phyloP scores from a whole-genome alignment of 208 protist species.

The Leishmania amazonensis region DNA sequence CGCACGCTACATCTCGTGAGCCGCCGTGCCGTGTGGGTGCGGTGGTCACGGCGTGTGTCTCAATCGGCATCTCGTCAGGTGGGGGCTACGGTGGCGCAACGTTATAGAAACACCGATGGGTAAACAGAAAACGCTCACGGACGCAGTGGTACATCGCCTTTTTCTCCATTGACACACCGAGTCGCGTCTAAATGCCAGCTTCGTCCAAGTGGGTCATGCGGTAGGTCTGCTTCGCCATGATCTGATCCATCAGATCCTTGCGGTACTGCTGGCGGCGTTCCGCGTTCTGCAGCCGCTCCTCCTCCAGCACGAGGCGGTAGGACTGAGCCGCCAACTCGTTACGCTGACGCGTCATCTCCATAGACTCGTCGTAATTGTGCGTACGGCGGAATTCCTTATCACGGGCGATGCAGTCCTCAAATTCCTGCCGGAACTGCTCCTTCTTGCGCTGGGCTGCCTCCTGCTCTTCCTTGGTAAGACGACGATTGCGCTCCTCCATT shows the following conservation, averaged over 20 bases:
- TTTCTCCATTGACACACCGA: background rate
- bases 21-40: background rate
- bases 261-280: slow-evolving; percentile 67
- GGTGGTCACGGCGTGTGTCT: background rate
- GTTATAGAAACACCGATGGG: no score
- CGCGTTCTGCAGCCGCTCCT: slow-evolving; percentile 51
- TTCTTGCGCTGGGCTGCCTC: slow-evolving; percentile 52
- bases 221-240: slow-evolving; percentile 66
- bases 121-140: background rate
- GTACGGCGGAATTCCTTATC: slow-evolving; percentile 70
- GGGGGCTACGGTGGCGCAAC: background rate
- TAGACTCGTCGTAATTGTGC: slow-evolving; percentile 87
- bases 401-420: slow-evolving; percentile 67
- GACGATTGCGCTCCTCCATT: slow-evolving; percentile 61
- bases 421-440: slow-evolving; percentile 65
- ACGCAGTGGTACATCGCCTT: background rate
- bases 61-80: background rate
- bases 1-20: background rate
- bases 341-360: slow-evolving; percentile 56
- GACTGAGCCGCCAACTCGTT: slow-evolving; percentile 70
- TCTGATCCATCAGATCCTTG: slow-evolving; percentile 80
- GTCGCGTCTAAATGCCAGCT: slow-evolving; percentile 18
- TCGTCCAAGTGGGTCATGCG: slow-evolving; percentile 69
- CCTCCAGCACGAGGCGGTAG: slow-evolving; percentile 52
- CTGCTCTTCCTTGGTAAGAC: slow-evolving; percentile 56